Evolutionary conservation across 371 early-diverging fungal genomes (phyloP).

Genomic region (Actinomortierella ambigua): DNA sequence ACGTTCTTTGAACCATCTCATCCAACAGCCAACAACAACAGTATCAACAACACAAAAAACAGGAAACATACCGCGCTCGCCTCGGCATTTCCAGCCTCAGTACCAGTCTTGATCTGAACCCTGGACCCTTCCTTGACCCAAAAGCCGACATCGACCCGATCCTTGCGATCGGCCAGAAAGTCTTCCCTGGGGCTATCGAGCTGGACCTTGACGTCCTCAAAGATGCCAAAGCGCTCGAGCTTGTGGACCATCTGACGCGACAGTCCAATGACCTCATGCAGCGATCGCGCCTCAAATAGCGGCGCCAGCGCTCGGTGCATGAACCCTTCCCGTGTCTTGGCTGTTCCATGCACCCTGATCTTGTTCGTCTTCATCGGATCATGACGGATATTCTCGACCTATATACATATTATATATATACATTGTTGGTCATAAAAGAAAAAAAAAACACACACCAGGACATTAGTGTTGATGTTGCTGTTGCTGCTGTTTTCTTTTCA

Average conservation of each 20-base stretch:
- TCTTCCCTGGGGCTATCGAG: conserved; percentile 66
- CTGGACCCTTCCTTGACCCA: conserved; percentile 73
- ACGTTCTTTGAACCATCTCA: too few species aligned
- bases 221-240: conserved; percentile 75
- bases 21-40: neutral
- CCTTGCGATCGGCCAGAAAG: conserved; percentile 55
- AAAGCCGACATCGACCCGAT: conserved; percentile 70
- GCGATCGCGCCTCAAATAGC: conserved; percentile 55
- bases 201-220: conserved; percentile 67
- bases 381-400: conserved; percentile 41
- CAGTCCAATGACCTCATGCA: conserved; percentile 69
- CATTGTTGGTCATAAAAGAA: conserved; percentile 13
- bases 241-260: conserved; percentile 67
- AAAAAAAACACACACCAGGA: neutral
- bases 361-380: conserved; percentile 56
- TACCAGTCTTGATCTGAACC: conserved; percentile 77
- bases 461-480: neutral
- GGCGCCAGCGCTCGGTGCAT: conserved; percentile 50
- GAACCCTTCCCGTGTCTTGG: conserved; percentile 54
- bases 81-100: conserved; percentile 83
- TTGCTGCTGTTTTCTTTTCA: conserved; percentile 2
- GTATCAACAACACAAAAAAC: too few species aligned
- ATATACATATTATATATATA: conserved; percentile 2
- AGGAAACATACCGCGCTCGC: conserved; percentile 68
- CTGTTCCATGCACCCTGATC: conserved; percentile 53